Evolutionary conservation across 2,329 filamentous ascomycete species (phyloP).

Genomic region (Microdochium nivale): DNA sequence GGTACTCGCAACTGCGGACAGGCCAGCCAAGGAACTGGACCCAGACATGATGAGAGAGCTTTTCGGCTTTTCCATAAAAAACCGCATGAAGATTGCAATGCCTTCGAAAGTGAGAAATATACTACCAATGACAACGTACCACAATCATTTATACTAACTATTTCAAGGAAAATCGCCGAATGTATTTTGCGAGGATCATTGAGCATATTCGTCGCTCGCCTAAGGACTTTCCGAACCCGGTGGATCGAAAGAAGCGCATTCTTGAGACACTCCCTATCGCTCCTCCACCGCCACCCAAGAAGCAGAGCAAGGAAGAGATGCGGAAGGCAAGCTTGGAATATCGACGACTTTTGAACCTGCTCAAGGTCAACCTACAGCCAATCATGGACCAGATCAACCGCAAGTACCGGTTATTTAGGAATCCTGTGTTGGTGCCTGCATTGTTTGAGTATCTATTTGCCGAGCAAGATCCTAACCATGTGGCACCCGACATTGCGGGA

Average conservation of each 20-base stretch:
- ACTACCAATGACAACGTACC: background rate
- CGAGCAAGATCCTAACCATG: conserved; percentile 67
- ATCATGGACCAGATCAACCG: conserved; percentile 96
- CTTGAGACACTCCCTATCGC: conserved; percentile 71
- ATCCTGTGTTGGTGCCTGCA: conserved; percentile 64
- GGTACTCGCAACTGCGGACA: conserved; percentile 77
- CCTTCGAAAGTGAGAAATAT: conserved; percentile 50
- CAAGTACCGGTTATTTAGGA: conserved; percentile 82
- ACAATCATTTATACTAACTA: conserved; percentile 15
- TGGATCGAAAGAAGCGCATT: conserved; percentile 77
- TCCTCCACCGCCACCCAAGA: conserved; percentile 59
- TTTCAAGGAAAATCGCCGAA: conserved; percentile 50
- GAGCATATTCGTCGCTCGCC: conserved; percentile 73
- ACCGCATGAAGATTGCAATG: conserved; percentile 59
- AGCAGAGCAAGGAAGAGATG: conserved; percentile 68
- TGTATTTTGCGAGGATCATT: conserved; percentile 72
- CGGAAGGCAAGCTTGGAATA: conserved; percentile 76
- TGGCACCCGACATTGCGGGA: conserved; percentile 46
- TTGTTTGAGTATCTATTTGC: conserved; percentile 76
- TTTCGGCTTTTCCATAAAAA: conserved; percentile 79
- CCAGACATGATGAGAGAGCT: conserved; percentile 61
- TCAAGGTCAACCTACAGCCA: conserved; percentile 85
- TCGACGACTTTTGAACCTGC: conserved; percentile 70
- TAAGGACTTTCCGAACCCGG: conserved; percentile 76
- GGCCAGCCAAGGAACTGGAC: conserved; percentile 52